Evolutionary conservation across 2,329 filamentous ascomycete species (phyloP).

Genomic region (Colletotrichum horii): DNA sequence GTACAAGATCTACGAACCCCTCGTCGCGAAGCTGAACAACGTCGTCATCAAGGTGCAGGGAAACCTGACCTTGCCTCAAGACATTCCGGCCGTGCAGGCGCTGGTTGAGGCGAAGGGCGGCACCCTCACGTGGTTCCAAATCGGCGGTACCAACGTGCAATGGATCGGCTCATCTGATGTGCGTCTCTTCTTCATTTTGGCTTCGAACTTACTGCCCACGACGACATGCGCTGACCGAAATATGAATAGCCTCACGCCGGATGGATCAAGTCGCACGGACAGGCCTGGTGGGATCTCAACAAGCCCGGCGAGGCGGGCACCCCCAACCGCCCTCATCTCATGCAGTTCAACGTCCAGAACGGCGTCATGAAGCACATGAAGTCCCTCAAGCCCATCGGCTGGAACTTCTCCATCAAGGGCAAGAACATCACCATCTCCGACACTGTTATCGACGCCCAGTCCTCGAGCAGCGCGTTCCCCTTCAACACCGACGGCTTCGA

Average conservation of each 20-base stretch:
- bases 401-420: slow-evolving; percentile 43
- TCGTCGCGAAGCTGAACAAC: slow-evolving; percentile 43
- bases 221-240: not conserved
- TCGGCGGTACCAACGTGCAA: slow-evolving; percentile 35
- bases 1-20: slow-evolving; percentile 46
- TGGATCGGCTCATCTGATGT: slow-evolving; percentile 38
- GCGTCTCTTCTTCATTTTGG: slow-evolving; percentile 8
- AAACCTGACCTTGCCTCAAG: slow-evolving; percentile 46
- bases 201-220: not conserved
- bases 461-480: slow-evolving; percentile 38
- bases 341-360: slow-evolving; percentile 40
- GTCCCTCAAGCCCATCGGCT: slow-evolving; percentile 47
- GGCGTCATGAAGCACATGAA: slow-evolving; percentile 43
- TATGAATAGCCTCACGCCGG: slow-evolving; percentile 29
- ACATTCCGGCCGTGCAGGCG: slow-evolving; percentile 40
- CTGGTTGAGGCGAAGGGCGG: slow-evolving; percentile 36
- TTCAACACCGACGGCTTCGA: slow-evolving; percentile 46
- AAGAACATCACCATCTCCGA: slow-evolving; percentile 43
- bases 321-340: slow-evolving; percentile 42
- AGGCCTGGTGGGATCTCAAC: slow-evolving; percentile 50
- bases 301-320: slow-evolving; percentile 40
- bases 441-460: slow-evolving; percentile 43
- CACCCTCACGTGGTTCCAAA: slow-evolving; percentile 40
- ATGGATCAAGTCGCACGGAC: slow-evolving; percentile 50
- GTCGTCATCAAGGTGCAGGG: slow-evolving; percentile 46